Evolutionary conservation across 768 basidiomycete species (phyloP).

Genomic region (Amanita pseudoporphyria): DNA sequence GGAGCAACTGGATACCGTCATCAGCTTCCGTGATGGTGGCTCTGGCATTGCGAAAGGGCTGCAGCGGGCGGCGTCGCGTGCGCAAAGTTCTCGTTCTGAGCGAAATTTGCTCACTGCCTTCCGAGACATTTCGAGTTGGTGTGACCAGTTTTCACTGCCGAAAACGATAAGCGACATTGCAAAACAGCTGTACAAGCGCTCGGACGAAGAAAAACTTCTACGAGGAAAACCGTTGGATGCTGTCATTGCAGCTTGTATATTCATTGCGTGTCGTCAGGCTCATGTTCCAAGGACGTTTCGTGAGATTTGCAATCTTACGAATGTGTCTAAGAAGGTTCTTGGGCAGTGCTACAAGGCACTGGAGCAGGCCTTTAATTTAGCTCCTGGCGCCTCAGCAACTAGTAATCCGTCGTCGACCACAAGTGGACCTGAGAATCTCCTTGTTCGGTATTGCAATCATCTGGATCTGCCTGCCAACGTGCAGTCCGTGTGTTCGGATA

Average conservation of each 20-base stretch:
- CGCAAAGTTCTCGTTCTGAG: slow-evolving; percentile 69
- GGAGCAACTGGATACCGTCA: slow-evolving; percentile 90
- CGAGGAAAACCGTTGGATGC: slow-evolving; percentile 89
- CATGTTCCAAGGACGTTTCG: slow-evolving; percentile 94
- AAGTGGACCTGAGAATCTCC: slow-evolving; percentile 74
- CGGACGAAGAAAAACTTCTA: slow-evolving; percentile 89
- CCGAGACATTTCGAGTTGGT: slow-evolving; percentile 87
- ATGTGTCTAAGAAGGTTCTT: slow-evolving; percentile 90
- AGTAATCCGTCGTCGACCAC: slow-evolving; percentile 37
- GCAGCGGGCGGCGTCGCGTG: slow-evolving; percentile 83
- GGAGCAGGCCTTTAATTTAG: slow-evolving; percentile 81
- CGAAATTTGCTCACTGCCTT: slow-evolving; percentile 84
- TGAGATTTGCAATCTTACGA: slow-evolving; percentile 89
- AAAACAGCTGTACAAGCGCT: slow-evolving; percentile 95
- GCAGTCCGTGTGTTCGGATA: slow-evolving; percentile 75
- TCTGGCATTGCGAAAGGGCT: slow-evolving; percentile 87
- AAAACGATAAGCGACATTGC: slow-evolving; percentile 93
- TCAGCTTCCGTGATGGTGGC: slow-evolving; percentile 92
- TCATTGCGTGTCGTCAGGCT: slow-evolving; percentile 92
- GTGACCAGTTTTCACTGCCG: slow-evolving; percentile 90
- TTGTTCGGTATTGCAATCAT: slow-evolving; percentile 92
- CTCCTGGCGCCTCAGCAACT: slow-evolving; percentile 64
- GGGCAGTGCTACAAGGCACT: slow-evolving; percentile 91
- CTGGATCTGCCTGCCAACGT: slow-evolving; percentile 77
- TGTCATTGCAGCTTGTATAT: slow-evolving; percentile 95